phyloP scores from a whole-genome alignment of 169 alveolate genomes.

The Perkinsus chesapeaki region DNA sequence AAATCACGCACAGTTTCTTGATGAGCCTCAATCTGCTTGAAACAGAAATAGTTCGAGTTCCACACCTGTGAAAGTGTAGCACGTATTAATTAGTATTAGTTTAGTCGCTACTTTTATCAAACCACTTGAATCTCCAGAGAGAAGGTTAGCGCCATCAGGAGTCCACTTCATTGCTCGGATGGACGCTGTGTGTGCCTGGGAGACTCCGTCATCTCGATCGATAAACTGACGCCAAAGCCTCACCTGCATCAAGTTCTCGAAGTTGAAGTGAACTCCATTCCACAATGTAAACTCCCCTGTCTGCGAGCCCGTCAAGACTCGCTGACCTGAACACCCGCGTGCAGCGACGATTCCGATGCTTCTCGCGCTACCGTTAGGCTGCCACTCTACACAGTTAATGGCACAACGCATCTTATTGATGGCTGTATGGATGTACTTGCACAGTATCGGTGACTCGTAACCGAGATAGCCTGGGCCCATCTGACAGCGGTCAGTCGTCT shows the following conservation, averaged over 20 bases:
- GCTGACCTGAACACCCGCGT: slow-evolving; percentile 38
- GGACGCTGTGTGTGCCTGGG: slow-evolving; percentile 20
- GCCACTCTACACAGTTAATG: neutral
- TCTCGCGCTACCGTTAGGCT: neutral
- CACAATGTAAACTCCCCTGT: slow-evolving; percentile 40
- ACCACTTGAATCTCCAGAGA: slow-evolving; percentile 43
- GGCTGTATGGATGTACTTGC: neutral
- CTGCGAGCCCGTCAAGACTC: slow-evolving; percentile 38
- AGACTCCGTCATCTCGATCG: neutral
- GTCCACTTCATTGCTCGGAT: slow-evolving; percentile 47
- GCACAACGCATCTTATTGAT: neutral
- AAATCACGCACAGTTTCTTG: slow-evolving; percentile 39
- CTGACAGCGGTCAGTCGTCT: neutral
- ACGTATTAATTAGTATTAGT: neutral
- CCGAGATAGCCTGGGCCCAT: neutral
- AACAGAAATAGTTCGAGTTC: slow-evolving; percentile 22
- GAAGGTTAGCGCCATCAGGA: slow-evolving; percentile 31
- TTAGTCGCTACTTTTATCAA: slow-evolving; percentile 1
- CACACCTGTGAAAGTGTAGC: slow-evolving; percentile 13
- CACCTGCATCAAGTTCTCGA: slow-evolving; percentile 26
- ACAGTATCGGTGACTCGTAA: neutral
- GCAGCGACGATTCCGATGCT: neutral
- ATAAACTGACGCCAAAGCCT: neutral
- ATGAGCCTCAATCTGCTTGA: slow-evolving; percentile 32
- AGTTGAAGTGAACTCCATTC: slow-evolving; percentile 39